Evolutionary conservation across 2,329 filamentous ascomycete species (phyloP).

Genomic region (Aureobasidium melanogenum): DNA sequence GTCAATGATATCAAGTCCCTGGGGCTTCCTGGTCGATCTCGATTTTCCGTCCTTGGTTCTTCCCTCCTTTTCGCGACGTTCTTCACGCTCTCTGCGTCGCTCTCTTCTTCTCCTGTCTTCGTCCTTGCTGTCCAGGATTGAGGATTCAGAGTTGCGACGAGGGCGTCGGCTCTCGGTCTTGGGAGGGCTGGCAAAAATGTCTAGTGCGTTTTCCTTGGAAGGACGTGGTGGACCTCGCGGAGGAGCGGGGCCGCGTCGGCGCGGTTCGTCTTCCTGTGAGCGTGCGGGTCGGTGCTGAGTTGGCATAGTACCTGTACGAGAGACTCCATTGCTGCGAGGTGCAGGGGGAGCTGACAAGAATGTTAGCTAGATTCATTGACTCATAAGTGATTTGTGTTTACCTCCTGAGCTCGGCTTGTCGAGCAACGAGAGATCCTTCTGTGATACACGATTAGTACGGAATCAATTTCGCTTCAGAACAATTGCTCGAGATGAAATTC

Average conservation of each 20-base stretch:
- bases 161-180: slow-evolving; percentile 40
- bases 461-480: not conserved
- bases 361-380: slow-evolving; percentile 18
- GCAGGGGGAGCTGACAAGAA: slow-evolving; percentile 26
- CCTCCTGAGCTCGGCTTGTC: slow-evolving; percentile 43
- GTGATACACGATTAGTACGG: slow-evolving; percentile 17
- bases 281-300: slow-evolving; percentile 51
- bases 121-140: slow-evolving; percentile 55
- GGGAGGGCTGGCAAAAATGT: slow-evolving; percentile 39
- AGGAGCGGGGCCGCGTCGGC: slow-evolving; percentile 39
- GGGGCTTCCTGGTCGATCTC: slow-evolving; percentile 27
- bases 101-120: slow-evolving; percentile 46
- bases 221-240: slow-evolving; percentile 27
- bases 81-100: slow-evolving; percentile 42
- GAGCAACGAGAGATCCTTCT: slow-evolving; percentile 62
- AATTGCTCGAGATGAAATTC: not conserved
- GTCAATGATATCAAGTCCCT: slow-evolving; percentile 78
- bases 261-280: slow-evolving; percentile 58
- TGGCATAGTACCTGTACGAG: slow-evolving; percentile 37
- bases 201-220: slow-evolving; percentile 23
- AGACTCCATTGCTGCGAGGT: not conserved
- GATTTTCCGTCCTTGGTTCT: slow-evolving; percentile 28
- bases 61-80: slow-evolving; percentile 32
- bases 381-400: slow-evolving; percentile 17
- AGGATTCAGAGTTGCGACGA: slow-evolving; percentile 73